Conservation (phyloP, 305 asterid species). For the Fraxinus greggii region DNA sequence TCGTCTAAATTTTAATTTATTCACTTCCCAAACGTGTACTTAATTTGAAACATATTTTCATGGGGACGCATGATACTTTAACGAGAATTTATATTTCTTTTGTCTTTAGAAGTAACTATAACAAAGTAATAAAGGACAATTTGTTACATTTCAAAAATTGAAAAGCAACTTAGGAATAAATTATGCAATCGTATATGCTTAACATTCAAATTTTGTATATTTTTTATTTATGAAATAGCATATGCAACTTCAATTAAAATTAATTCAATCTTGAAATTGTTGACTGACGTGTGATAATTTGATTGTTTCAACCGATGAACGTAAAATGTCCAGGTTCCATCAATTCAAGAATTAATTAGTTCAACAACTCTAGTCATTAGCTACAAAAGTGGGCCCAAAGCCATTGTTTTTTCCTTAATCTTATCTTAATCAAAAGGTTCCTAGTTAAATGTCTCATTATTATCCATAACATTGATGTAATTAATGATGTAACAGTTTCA, state of each 20-base stretch:
- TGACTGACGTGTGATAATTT: neutral
- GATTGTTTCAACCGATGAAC: neutral
- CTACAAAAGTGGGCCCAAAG: neutral
- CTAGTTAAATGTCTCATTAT: neutral
- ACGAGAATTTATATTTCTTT: neutral
- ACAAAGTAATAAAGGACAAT: neutral
- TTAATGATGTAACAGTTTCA: neutral
- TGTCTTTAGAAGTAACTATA: neutral
- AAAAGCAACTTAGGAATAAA: neutral
- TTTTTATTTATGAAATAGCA: neutral
- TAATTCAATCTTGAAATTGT: neutral
- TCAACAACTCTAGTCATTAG: neutral
- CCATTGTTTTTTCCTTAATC: neutral
- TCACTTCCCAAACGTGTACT: neutral
- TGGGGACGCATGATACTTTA: neutral
- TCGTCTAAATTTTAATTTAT: neutral
- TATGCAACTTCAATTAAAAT: neutral
- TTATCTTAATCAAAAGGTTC: neutral
- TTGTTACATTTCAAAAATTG: neutral
- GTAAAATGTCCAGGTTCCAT: neutral
- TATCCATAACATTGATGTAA: neutral
- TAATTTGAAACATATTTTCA: neutral
- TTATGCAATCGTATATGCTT: neutral
- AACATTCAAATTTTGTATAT: neutral
- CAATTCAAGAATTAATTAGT: neutral